Base-by-base conservation (phyloP, 1,284 basidiomycete species). In the Fomitopsis betulina region DNA sequence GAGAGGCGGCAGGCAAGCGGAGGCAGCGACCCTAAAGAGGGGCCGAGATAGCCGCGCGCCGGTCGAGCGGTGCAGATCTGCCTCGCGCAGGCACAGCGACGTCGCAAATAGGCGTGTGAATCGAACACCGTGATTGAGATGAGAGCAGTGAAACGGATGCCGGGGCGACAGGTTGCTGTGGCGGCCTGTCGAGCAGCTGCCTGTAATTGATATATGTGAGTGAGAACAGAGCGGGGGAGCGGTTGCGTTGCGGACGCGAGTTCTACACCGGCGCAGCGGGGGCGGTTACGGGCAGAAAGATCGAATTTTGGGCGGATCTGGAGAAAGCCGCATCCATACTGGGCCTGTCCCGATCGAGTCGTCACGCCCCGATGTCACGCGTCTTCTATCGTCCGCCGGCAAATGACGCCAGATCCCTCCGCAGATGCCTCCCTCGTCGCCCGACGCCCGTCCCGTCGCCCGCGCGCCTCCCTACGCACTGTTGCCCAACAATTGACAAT, bases 1-100 rank as follows among this genome's bases (percentile, higher is more conserved):
- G 56, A 52, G 59, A 30, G 62, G 60, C 54, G 59, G 56, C 25
- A 56, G 54, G 60, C 58, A 59, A 54, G 23, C 43, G 40, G 54
- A 56, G 56, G 45, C 49, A 58, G 55, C 37, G 39, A 51, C 42
- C 54, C 51, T 59, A 56, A 56, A 56, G 54, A 50, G 54, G 58
- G 32, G 32, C 49, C 49, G 50, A 53, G 51, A 23, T 13, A 35
- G 50, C 21, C 45, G 47, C 23, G 49, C 35, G 17, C 42, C 57
- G 54, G 21, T 6, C 30, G 25, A n/a, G 39, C 56, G 56, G 56
- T 15, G 35, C 57, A 32, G 47, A 55, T 51, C 30, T 55, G 52
- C 42, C 51, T 47, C 17, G 19, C 17, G 10, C 21, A 37, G 49
- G 30, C 25, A 33, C 35, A 49, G 50, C n/a, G n/a, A 35, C 47